Evolutionary conservation across 257 asterid species (phyloP), one percentile per base, ranked within the genome.

Genomic region (Gentiana macrophylla): DNA sequence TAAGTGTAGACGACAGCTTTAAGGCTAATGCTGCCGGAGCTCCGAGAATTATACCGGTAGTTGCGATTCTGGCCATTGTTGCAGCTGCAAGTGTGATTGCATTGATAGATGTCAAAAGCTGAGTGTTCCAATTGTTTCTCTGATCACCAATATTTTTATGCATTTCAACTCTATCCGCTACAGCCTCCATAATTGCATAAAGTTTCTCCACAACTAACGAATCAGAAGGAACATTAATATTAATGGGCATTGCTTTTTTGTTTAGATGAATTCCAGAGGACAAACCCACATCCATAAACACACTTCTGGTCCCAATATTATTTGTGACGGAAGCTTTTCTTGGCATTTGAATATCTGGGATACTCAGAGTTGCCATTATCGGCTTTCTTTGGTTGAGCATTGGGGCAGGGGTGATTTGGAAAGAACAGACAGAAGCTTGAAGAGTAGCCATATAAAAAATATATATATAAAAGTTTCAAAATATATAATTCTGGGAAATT

Each of bases 81-180:
- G 74, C 61, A 15, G 71, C 87, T 0, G 87, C 79, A 10, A 81
- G 82, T 1, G 80, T 72, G 24, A 78, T 55, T 0, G 82, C 64
- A 48, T 84, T 80, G 69, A 80, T 71, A 12, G 86, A 76, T 0
- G 72, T 70, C n/a, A 77, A 56, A 3, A 84, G 70, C 4, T 81
- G 62, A 37, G 49, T 57, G 56, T 80, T 84, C 94, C 94, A 81
- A 4, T 75, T 68, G 36, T 59, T 66, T 49, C 86, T 73, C 52
- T 84, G 89, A 4, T 84, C 78, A 0, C 84, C 80, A 7, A 84
- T 70, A 32, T 79, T 81, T 1, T 45, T 56, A 59, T 84, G 89
- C 84, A 74, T 84, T 66, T 84, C 86, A 2, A 74, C 77, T 51
- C 94, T 72, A 52, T 84, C 94, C 0, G 83, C 60, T 49, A 84